Percentiles rank a stretch among this genome's conserved stretches.
These are phyloP conservation scores for Sphaerobolus stellatus DNA, from an alignment of 1,284 basidiomycete genomes.

Conservation along the genomic window DNA sequence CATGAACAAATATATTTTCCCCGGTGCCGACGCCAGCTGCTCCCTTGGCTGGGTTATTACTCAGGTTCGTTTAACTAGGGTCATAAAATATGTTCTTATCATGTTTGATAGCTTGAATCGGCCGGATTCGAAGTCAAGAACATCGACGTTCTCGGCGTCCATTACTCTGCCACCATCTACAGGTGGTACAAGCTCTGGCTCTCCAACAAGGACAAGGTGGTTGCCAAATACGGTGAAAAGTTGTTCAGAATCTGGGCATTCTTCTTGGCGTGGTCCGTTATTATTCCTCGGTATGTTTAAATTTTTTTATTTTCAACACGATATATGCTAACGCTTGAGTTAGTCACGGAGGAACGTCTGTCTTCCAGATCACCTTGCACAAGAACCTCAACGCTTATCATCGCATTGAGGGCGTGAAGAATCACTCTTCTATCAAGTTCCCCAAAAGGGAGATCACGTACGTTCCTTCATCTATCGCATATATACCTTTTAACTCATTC, in stretches of 20 bases:
- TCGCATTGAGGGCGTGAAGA: slow-evolving; percentile 77
- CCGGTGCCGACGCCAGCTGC: slow-evolving; percentile 94
- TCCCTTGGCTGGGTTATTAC: slow-evolving; percentile 94
- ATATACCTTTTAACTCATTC: no score
- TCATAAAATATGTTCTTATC: no score
- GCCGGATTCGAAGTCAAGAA: slow-evolving; percentile 98
- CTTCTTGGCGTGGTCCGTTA: slow-evolving; percentile 83
- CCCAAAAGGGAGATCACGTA: slow-evolving; percentile 49
- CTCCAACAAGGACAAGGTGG: slow-evolving; percentile 83
- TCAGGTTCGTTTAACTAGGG: slow-evolving; percentile 61
- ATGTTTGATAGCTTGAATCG: slow-evolving; percentile 64
- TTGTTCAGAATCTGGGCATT: slow-evolving; percentile 92
- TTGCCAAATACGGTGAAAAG: slow-evolving; percentile 87
- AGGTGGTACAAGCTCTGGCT: slow-evolving; percentile 97
- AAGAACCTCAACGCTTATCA: slow-evolving; percentile 97
- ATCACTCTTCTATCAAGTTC: slow-evolving; percentile 73
- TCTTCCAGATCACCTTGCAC: slow-evolving; percentile 96
- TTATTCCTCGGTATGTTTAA: slow-evolving; percentile 57
- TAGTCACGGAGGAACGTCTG: slow-evolving; percentile 82
- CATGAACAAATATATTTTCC: slow-evolving; percentile 98
- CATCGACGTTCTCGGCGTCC: slow-evolving; percentile 94
- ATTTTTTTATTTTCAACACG: slow-evolving; percentile 1
- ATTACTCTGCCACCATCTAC: slow-evolving; percentile 93
- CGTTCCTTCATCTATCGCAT: no score
- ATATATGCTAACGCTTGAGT: background rate